Base-by-base conservation (phyloP, 2,329 filamentous ascomycete species). In the Penicillium sp. region DNA sequence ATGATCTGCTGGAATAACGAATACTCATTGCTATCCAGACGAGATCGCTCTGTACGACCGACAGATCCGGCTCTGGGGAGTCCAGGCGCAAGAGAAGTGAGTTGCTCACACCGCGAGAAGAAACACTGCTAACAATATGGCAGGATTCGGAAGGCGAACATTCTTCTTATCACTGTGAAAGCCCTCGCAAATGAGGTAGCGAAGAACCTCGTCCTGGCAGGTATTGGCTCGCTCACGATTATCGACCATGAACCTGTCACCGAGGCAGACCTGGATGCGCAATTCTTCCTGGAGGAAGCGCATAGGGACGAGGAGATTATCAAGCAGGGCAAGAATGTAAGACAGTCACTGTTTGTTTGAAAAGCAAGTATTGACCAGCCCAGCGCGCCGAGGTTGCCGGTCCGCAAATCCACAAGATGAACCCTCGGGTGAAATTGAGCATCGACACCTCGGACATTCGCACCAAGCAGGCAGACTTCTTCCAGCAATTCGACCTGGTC, bases 31-130 rank as follows among this genome's bases (percentile, higher is more conserved):
- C 29, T 16, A 24, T 46, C 53, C 52, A 88, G 93, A 97, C 69
- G 93, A 98, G 66, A 95, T 97, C 62, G 93, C 91, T 11, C 82
- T 97, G 5, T 98, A 98, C 67, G 93, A 98, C 71, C 85, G 93
- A 40, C 93, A 98, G 68, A 96, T 98, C 62, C 86, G 93, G 44
- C 82, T 98, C 24, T 98, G 93, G 93, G 93, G 93, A 35, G 87
- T 97, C 63, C 84, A 93, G 61, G 93, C 93, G 6, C 93, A 98
- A 69, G 86, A 95, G 66, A 79, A 78, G 78, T 80, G 63, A 61
- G 65, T 47, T 14, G 28, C n/a, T n/a, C 16, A 40, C 24, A 28
- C 32, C 8, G 11, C 10, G 6, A 23, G 18, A 13, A 18, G 22
- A 24, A 36, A 28, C 23, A 13, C 16, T 6, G 18, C 34, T 43